Conservation (phyloP, 2,329 filamentous ascomycete species). For the Pseudocercospora cruenta region DNA sequence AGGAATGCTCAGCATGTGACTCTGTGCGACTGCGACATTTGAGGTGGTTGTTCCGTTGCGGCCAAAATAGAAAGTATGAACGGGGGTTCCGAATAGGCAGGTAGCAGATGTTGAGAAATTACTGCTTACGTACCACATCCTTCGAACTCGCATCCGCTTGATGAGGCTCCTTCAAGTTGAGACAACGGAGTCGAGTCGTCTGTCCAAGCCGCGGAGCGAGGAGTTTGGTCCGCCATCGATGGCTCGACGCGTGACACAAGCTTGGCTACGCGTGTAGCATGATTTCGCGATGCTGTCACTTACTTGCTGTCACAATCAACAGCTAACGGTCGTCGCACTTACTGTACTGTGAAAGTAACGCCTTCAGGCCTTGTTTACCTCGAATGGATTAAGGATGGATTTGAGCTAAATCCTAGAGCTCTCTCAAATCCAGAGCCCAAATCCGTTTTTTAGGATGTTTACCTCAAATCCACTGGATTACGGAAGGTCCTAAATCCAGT, state of each 20-base stretch:
- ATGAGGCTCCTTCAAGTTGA: not conserved
- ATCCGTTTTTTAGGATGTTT: too few species aligned
- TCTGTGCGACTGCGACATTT: not conserved
- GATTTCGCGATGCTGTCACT: not conserved
- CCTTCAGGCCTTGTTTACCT: not conserved
- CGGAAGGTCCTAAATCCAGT: too few species aligned
- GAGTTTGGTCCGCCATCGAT: not conserved
- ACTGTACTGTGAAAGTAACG: not conserved
- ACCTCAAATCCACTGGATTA: too few species aligned
- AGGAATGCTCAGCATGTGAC: not conserved
- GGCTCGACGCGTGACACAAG: not conserved
- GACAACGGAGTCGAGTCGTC: not conserved
- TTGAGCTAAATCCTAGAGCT: too few species aligned
- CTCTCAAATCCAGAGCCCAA: too few species aligned
- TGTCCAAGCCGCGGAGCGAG: not conserved
- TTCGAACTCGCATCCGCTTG: not conserved
- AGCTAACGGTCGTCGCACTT: not conserved
- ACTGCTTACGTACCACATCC: constrained; percentile 8
- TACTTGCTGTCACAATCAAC: too few species aligned
- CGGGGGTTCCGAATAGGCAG: not conserved
- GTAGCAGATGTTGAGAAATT: constrained; percentile 4
- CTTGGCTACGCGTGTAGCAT: not conserved
- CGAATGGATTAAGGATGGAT: too few species aligned
- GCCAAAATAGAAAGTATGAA: not conserved
- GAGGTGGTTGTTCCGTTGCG: not conserved